Conservation (phyloP, 495 filamentous ascomycete species). For the Neurospora tetrasperma region DNA sequence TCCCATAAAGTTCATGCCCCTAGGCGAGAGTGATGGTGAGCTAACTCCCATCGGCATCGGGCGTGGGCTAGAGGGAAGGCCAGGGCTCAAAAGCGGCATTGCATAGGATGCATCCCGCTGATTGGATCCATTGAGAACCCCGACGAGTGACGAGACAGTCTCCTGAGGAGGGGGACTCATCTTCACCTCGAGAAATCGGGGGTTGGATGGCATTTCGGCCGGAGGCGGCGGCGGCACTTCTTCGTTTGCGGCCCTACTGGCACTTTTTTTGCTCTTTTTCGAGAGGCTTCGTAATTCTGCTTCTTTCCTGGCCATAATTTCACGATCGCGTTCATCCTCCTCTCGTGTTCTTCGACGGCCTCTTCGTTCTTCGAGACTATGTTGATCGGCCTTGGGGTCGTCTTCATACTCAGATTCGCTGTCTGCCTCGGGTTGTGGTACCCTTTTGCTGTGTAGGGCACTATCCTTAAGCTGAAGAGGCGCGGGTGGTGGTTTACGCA, state of each 20-base stretch:
- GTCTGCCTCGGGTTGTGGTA: slow-evolving; percentile 42
- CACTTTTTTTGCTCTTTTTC: slow-evolving; percentile 51
- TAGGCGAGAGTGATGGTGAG: slow-evolving; percentile 60
- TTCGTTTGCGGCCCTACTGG: slow-evolving; percentile 29
- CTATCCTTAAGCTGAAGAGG: slow-evolving; percentile 60
- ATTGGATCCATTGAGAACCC: slow-evolving; percentile 31
- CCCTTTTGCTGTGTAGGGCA: slow-evolving; percentile 26
- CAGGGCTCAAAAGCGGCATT: slow-evolving; percentile 66
- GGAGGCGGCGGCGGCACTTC: slow-evolving; percentile 10
- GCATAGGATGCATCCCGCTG: slow-evolving; percentile 19
- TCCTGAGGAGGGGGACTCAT: slow-evolving; percentile 17
- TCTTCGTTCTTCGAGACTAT: slow-evolving; percentile 44
- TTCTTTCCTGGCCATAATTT: slow-evolving; percentile 53
- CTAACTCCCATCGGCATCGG: slow-evolving; percentile 64
- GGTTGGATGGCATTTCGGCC: slow-evolving; percentile 21
- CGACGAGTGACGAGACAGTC: slow-evolving; percentile 35
- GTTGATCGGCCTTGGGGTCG: slow-evolving; percentile 54
- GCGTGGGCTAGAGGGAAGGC: slow-evolving; percentile 78
- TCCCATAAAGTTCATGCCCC: slow-evolving; percentile 40
- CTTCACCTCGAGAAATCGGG: slow-evolving; percentile 19
- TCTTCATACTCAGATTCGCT: slow-evolving; percentile 83
- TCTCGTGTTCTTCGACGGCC: slow-evolving; percentile 81
- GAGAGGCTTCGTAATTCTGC: slow-evolving; percentile 53
- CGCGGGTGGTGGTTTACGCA: slow-evolving; percentile 73
- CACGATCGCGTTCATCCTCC: slow-evolving; percentile 75